A percentile compares a stretch with the other conserved stretches of the same genome.
phyloP scores from a whole-genome alignment of 2,329 filamentous ascomycete genomes.

The Xylariaceae sp. region DNA sequence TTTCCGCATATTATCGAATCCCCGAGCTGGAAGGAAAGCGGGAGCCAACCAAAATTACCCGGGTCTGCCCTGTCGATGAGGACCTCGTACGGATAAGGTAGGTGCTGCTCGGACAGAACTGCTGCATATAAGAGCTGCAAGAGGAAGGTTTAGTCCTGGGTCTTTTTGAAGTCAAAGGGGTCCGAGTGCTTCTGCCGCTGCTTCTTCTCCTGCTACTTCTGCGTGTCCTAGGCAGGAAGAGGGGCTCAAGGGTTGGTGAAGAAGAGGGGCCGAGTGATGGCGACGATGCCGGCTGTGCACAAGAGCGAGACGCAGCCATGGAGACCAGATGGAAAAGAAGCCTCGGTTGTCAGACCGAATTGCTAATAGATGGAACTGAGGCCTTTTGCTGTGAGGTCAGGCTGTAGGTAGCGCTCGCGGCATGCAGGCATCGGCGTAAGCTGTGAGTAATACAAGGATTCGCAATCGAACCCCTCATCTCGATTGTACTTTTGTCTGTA shows the following conservation, averaged over 20 bases:
- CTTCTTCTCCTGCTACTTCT: background rate
- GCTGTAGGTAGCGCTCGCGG: background rate
- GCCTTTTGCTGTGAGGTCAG: background rate
- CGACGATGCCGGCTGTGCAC: background rate
- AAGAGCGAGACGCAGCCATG: background rate
- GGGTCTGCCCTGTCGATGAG: background rate
- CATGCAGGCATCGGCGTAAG: background rate
- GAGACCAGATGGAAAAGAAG: background rate
- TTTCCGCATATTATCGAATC: background rate
- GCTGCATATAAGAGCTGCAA: background rate
- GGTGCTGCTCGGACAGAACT: background rate
- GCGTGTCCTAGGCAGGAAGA: background rate
- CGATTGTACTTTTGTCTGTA: background rate
- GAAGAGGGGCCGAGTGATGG: background rate
- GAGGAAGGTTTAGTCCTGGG: conserved; percentile 1
- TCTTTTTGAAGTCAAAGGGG: background rate
- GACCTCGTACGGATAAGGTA: conserved; percentile 1
- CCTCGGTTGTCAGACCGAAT: background rate
- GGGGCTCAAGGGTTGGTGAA: background rate
- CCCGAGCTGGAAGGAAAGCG: background rate
- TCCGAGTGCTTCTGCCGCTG: background rate
- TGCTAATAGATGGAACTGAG: background rate
- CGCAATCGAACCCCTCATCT: background rate
- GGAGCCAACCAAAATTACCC: background rate
- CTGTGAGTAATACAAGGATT: background rate